Evolutionary conservation across 495 filamentous ascomycete species (phyloP).

Genomic region (Staphylotrichum longicolle): DNA sequence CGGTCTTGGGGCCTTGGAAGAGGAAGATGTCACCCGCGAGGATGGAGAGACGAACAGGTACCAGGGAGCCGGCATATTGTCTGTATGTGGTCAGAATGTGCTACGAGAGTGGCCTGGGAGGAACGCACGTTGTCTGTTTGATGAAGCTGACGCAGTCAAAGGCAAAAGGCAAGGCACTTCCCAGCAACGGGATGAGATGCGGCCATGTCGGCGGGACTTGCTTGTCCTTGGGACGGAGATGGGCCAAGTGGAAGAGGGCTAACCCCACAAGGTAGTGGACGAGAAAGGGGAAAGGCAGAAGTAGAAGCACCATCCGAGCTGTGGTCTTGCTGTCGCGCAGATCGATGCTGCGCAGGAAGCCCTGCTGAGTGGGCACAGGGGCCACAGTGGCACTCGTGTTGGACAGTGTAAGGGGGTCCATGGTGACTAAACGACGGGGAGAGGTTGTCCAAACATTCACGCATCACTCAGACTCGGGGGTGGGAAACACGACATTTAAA

Average conservation of each 20-base stretch:
- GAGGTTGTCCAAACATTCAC: too few relatives aligned
- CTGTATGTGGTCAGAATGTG: too few relatives aligned
- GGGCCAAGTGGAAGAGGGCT: not conserved
- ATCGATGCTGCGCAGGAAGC: not conserved
- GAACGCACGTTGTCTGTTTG: not conserved
- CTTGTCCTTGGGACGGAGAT: not conserved
- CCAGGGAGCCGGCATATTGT: too few relatives aligned
- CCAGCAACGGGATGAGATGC: not conserved
- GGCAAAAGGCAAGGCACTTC: not conserved
- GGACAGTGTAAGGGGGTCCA: not conserved
- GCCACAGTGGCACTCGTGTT: not conserved
- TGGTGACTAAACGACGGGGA: too few relatives aligned
- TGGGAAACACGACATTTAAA: too few relatives aligned
- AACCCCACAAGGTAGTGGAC: not conserved
- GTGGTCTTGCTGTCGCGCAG: constrained; percentile 1
- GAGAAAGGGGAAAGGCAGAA: not conserved
- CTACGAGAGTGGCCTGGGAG: not conserved
- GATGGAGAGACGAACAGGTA: too few relatives aligned
- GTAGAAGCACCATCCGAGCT: not conserved
- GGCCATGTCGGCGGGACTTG: not conserved
- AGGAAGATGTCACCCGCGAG: too few relatives aligned
- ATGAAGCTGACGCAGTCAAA: too few relatives aligned
- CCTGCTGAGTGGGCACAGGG: not conserved
- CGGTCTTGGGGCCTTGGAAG: too few relatives aligned
- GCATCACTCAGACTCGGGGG: too few relatives aligned